Evolutionary conservation across 495 filamentous ascomycete species (phyloP), one percentile per base, ranked within the genome.

Genomic region (Oleoguttula mirabilis): DNA sequence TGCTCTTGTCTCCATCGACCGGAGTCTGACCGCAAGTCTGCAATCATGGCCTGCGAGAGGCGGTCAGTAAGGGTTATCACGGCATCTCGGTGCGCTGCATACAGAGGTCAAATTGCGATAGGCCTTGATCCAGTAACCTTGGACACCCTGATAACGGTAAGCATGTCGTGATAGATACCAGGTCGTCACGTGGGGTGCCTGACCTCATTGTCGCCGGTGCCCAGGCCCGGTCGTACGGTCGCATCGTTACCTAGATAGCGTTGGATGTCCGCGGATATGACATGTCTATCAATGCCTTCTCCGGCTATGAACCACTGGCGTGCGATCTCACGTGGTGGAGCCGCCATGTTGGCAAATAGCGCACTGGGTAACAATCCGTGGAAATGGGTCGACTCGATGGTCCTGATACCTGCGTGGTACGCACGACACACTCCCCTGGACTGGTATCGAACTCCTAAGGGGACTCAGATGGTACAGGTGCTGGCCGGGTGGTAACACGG

Each of bases 241-340:
- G 87, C 87, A 71, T 94, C 87, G 56, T 83, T 84, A 51, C 86
- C 87, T 45, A 94, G 76, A 59, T 90, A 94, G 60, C 85, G 80
- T 69, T 86, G 92, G 47, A 94, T 88, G 66, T 94, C 86, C 59
- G 86, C 82, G 57, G 85, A 84, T 64, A 94, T 90, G 56, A 94
- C 87, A 62, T 94, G 84, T 47, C 87, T 76, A 62, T 83, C 81
- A 61, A 94, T 94, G 55, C 86, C 85, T 51, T 90, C 82, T 50
- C 82, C 83, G 19, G 80, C 80, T 41, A 88, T 76, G 61, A 92
- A 94, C 61, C 61, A 64, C 43, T 61, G 47, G 48, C 55, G 48
- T 14, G 40, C 33, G 45, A 52, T 42, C 23, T 47, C 25, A 39
- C 43, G 45, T n/a, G n/a, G n/a, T n/a, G n/a, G n/a, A n/a, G n/a